Evolutionary conservation across 768 basidiomycete species (phyloP), one percentile per base, ranked within the genome.

Genomic region (Pulveroboletus sp.): DNA sequence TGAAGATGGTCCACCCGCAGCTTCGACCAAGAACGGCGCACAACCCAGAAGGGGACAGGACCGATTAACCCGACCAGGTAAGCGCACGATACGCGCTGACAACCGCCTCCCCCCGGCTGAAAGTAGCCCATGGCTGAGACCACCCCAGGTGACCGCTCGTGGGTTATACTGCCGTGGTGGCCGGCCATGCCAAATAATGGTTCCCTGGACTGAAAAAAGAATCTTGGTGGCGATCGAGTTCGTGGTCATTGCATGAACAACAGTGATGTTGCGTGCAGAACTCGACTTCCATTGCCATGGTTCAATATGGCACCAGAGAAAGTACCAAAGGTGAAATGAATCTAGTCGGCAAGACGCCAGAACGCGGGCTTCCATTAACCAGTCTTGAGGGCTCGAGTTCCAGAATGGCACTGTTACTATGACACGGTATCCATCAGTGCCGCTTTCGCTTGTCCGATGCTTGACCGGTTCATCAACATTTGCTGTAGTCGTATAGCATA

Each of bases 181-280:
- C 21, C 68, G 66, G 18, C 65, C 65, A 9, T 64, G 62, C 65
- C 66, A 66, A 27, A 66, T 57, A 39, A 59, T 62, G 10, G 82
- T 80, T 30, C 81, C 80, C 60, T 83, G 71, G 1, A 78, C 72
- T 7, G 73, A 76, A 14, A 82, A 63, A n/a, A 85, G 65, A 37
- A 79, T 77, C 1, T 73, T 72, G 42, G 70, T 67, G 57, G 84
- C 71, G 50, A 85, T 78, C 0, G 72, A 73, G 57, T 79, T 81
- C 81, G 82, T 82, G 50, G 84, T 57, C 8, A 63, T 61, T 61
- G 43, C 8, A n/a, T 7, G 10, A 21, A 28, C 14, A 5, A 55
- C 26, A 15, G 71, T 69, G 54, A 76, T 76, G 73, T 78, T 76
- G 71, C 61, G 75, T 58, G 71, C 42, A 75, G 61, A 28, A 8